Conservation (phyloP, 2,329 filamentous ascomycete genomes). For the Pseudogymnoascus sp. region DNA sequence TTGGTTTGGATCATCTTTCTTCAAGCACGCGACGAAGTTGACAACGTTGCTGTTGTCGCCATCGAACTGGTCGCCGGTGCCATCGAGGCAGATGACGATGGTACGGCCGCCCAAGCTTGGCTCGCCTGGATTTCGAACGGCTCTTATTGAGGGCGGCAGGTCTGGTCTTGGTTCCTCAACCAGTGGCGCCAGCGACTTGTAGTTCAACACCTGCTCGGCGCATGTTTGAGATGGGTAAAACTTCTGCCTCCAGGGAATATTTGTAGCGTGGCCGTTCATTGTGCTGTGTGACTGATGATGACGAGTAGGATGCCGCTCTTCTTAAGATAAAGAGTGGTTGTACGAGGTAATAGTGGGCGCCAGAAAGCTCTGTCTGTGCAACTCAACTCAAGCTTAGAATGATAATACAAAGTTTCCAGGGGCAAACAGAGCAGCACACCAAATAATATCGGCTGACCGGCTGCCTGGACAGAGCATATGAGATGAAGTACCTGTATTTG, state of each 20-base stretch:
- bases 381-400: neutral
- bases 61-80: conserved; percentile 39
- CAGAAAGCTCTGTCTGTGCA: neutral
- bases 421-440: neutral
- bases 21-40: conserved; percentile 35
- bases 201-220: conserved; percentile 5
- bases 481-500: neutral
- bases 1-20: conserved; percentile 34
- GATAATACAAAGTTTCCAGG: neutral
- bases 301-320: neutral
- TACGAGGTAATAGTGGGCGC: neutral
- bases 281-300: neutral
- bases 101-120: conserved; percentile 13
- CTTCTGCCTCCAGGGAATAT: conserved; percentile 13
- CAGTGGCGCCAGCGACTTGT: conserved; percentile 9
- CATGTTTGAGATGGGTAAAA: conserved; percentile 18
- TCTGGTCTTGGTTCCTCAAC: conserved; percentile 9
- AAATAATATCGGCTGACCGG: neutral
- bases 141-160: conserved; percentile 16
- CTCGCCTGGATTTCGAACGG: conserved; percentile 13
- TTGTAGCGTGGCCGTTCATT: conserved; percentile 9
- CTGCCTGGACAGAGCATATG: neutral
- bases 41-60: conserved; percentile 37
- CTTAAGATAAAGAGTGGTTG: neutral
- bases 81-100: conserved; percentile 36